Base-by-base conservation (phyloP, 805 yeast species). In the Candida silvatica region DNA sequence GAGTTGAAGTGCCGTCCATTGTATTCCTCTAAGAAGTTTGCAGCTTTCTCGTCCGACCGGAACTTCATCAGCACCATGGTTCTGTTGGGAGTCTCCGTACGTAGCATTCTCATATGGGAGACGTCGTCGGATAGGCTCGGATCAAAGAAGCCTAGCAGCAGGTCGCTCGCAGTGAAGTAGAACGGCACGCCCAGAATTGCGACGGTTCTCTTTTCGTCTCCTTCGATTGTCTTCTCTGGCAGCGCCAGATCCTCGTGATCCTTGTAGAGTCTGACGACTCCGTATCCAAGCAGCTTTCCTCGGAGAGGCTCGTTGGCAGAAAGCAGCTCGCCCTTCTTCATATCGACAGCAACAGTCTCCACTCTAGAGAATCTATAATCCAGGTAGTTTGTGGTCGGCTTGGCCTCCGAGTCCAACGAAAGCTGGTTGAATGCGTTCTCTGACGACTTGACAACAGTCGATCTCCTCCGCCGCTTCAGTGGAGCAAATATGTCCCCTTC, bases 151-250 rank as follows among this genome's bases (percentile, higher is more conserved):
- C 90, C 94, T 16, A 54, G 36, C 4, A 87, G 54, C 17, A 88
- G 52, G 47, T 87, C 96, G 17, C 86, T 80, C 0, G 90, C 83
- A 0, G 94, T 78, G 55, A 87, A 80, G 52, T 87, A 88, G 8
- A 82, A 76, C 0, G 97, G 97, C 0, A 87, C 78, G 0, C 94
- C 87, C n/a, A 86, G 56, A 15, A 86, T 81, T 1, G 90, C 77
- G 4, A 84, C 73, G 59, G 81, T 80, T 2, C 86, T 71, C 24
- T 70, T 76, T 49, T 77, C 80, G 3, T 59, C 27, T 4, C 46
- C 44, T 17, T 35, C 34, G 6, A 29, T 29, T 25, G 40, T 29
- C 22, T 46, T 46, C 6, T 48, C 36, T 4, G 19, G 16, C 16
- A 37, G 37, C 4, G 36, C 28, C 17, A 34, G 40, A 12, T 51